Conservation (phyloP, 495 filamentous ascomycete genomes). For the Opeltia flavorubescens region DNA sequence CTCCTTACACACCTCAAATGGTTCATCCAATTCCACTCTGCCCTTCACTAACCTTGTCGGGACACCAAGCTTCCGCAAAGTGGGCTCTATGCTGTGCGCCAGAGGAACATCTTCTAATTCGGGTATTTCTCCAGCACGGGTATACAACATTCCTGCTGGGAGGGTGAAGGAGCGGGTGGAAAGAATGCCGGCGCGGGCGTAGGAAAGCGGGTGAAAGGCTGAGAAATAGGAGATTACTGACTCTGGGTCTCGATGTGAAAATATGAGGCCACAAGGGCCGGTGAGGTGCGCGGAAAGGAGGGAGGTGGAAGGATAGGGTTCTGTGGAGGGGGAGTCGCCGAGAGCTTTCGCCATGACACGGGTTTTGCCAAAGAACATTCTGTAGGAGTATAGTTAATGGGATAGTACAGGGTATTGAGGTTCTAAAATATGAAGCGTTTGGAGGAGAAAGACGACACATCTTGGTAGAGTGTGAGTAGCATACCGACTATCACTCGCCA, state of each 20-base stretch:
- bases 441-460: background rate
- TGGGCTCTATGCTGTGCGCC: constrained; percentile 75
- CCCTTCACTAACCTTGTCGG: constrained; percentile 81
- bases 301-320: constrained; percentile 60
- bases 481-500: constrained; percentile 65
- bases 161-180: constrained; percentile 62
- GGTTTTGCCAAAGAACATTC: constrained; percentile 96
- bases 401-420: background rate
- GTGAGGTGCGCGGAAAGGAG: constrained; percentile 53
- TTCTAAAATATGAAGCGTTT: background rate
- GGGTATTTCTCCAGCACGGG: constrained; percentile 62
- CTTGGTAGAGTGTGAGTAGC: constrained; percentile 9
- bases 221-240: constrained; percentile 55
- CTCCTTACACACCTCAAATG: constrained; percentile 65
- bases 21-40: constrained; percentile 65
- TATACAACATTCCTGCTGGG: constrained; percentile 63
- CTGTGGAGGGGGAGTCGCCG: constrained; percentile 55
- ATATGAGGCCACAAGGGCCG: constrained; percentile 80
- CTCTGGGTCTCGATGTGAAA: constrained; percentile 57
- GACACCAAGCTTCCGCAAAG: constrained; percentile 71
- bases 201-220: constrained; percentile 56
- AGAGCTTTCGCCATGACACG: constrained; percentile 95
- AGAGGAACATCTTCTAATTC: constrained; percentile 71
- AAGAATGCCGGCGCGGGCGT: constrained; percentile 70
- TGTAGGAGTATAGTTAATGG: constrained; percentile 16